Evolutionary conservation across 176 grass and related monocot genomes (phyloP), one percentile per base, ranked within the genome.

Genomic region (Calamus simplicifolius): DNA sequence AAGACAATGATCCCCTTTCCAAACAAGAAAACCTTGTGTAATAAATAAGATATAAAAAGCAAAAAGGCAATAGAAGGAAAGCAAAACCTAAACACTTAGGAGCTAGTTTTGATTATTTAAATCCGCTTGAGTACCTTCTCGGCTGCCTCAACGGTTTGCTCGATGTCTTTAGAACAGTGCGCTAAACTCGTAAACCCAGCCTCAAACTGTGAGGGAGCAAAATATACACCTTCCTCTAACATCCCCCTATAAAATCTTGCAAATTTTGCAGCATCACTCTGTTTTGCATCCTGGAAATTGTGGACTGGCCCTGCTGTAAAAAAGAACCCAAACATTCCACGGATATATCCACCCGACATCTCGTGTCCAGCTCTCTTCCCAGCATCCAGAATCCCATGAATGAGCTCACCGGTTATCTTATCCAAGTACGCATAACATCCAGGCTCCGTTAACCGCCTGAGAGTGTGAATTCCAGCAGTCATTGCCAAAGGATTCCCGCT

Each of bases 401-500:
- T 51, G 17, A 98, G 93, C 6, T 85, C 78, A 61, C 84, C 79
- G 0, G 93, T 92, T 64, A 98, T 80, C 61, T 98, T 98, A 59
- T 92, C 84, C 56, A 98, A 85, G 67, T 89, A 85, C 1, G 92
- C 81, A 4, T 98, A 98, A 63, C 73, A 78, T 53, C 84, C 84
- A 2, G 84, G 84, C 60, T 92, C 87, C 17, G 49, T 78, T 48
- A 98, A 66, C 64, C 84, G 79, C 72, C 76, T 81, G n/a, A 98
- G 81, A 0, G 93, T 92, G 80, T 98, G 81, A 6, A 98, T 98
- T 68, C 87, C 93, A 55, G 93, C 93, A 25, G 93, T 98, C 93
- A 98, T 98, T 15, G 93, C 93, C 69, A 98, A 81, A 48, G 93
- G 93, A 23, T 98, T 98, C 70, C 93, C 93, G 49, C 93, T 98